These are phyloP conservation scores for Myxozyma sirexii DNA, from an alignment of 805 yeast genomes.

Conservation along the genomic window DNA sequence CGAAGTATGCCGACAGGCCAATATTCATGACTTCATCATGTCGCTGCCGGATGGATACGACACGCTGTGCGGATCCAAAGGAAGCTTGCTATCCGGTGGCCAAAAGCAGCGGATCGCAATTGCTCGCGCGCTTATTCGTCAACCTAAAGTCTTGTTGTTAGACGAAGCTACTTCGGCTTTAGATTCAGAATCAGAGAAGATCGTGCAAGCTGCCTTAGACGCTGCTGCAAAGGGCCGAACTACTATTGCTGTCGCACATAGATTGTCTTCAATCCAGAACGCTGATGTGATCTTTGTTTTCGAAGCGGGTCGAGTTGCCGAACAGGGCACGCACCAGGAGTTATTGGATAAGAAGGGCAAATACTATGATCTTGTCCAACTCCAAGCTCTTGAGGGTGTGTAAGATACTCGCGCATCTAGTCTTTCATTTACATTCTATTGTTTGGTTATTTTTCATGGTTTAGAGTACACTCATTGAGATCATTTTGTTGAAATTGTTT, in stretches of 20 bases:
- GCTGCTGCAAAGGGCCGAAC: slow-evolving; percentile 65
- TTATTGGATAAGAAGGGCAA: slow-evolving; percentile 45
- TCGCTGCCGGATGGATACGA: slow-evolving; percentile 59
- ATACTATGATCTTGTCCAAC: slow-evolving; percentile 46
- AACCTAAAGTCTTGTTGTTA: slow-evolving; percentile 57
- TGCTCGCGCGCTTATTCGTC: slow-evolving; percentile 62
- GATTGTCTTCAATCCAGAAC: slow-evolving; percentile 61
- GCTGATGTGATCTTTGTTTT: slow-evolving; percentile 58
- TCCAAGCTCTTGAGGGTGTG: slow-evolving; percentile 47
- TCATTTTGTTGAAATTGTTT: neutral
- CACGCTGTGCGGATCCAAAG: slow-evolving; percentile 52
- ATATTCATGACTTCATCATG: slow-evolving; percentile 54
- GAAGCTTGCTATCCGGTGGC: slow-evolving; percentile 61
- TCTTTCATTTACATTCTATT: neutral
- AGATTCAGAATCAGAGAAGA: slow-evolving; percentile 63
- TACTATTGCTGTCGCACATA: slow-evolving; percentile 73
- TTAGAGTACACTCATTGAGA: neutral
- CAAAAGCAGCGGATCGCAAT: slow-evolving; percentile 68
- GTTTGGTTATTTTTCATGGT: neutral
- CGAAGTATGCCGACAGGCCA: slow-evolving; percentile 54
- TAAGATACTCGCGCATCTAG: neutral
- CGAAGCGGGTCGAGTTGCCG: slow-evolving; percentile 57
- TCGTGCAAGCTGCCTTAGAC: slow-evolving; percentile 63
- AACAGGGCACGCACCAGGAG: slow-evolving; percentile 52
- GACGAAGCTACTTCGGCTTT: slow-evolving; percentile 63